These are phyloP conservation scores for Collybia sordida DNA, from an alignment of 768 basidiomycete species.

Conservation along the genomic window DNA sequence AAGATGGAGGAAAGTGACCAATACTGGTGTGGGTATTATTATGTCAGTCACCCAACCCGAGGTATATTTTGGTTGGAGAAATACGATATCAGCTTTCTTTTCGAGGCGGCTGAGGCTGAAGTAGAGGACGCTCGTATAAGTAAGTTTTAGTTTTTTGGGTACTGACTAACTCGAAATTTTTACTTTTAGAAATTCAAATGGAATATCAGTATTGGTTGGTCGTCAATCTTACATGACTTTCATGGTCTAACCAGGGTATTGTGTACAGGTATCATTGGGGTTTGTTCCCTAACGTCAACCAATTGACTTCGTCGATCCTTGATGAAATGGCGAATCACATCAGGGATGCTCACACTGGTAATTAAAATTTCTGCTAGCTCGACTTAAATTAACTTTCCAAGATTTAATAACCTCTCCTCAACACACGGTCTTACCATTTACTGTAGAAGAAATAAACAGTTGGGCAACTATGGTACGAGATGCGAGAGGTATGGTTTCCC, in stretches of 20 bases:
- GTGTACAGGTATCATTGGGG: slow-evolving; percentile 34
- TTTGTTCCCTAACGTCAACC: slow-evolving; percentile 26
- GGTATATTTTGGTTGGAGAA: slow-evolving; percentile 45
- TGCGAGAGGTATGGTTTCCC: neutral
- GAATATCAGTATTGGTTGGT: slow-evolving; percentile 36
- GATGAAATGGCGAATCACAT: slow-evolving; percentile 23
- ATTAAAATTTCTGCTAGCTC: neutral
- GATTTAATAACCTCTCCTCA: too few relatives aligned
- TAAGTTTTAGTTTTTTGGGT: slow-evolving; percentile 12
- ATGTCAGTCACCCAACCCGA: slow-evolving; percentile 32
- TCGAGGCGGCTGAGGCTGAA: slow-evolving; percentile 22
- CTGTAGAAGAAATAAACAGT: too few relatives aligned
- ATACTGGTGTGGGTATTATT: slow-evolving; percentile 41
- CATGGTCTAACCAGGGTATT: neutral
- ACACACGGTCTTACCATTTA: too few relatives aligned
- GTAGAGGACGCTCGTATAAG: slow-evolving; percentile 25
- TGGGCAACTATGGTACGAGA: neutral
- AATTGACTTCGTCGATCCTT: slow-evolving; percentile 16
- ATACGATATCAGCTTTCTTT: slow-evolving; percentile 21
- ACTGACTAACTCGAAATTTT: neutral
- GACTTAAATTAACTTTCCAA: neutral
- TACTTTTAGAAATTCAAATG: slow-evolving; percentile 26
- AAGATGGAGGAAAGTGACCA: neutral
- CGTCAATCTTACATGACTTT: neutral
- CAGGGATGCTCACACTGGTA: slow-evolving; percentile 13